These are phyloP conservation scores for Verticillium tricorpus DNA, from an alignment of 2,329 filamentous ascomycete genomes.

Conservation along the genomic window DNA sequence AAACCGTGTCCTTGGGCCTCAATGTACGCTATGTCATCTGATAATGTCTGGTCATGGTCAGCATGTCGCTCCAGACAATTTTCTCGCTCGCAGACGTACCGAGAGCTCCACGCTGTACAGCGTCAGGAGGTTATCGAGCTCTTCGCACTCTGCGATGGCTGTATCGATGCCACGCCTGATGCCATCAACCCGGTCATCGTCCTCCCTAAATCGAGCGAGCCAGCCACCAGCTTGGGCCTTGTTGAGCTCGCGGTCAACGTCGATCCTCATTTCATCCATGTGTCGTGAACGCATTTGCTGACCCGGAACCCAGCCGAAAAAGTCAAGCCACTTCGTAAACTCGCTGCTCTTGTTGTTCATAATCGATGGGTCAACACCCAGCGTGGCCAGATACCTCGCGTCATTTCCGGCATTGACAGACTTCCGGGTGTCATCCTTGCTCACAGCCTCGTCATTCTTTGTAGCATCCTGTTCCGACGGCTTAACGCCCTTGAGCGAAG, in stretches of 20 bases:
- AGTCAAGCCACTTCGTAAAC: slow-evolving; percentile 76
- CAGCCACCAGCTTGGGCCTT: slow-evolving; percentile 90
- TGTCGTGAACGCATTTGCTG: slow-evolving; percentile 69
- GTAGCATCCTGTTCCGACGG: slow-evolving; percentile 1
- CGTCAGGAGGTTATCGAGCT: slow-evolving; percentile 89
- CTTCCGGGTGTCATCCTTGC: slow-evolving; percentile 39
- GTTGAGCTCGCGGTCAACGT: slow-evolving; percentile 82
- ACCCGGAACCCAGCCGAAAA: slow-evolving; percentile 82
- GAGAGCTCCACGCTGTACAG: slow-evolving; percentile 92
- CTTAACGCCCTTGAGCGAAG: slow-evolving; percentile 27
- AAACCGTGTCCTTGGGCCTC: slow-evolving; percentile 95
- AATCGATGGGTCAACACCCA: slow-evolving; percentile 74
- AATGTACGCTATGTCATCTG: slow-evolving; percentile 94
- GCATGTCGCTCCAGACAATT: neutral
- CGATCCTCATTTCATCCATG: slow-evolving; percentile 74
- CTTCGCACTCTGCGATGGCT: slow-evolving; percentile 92
- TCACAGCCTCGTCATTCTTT: slow-evolving; percentile 17
- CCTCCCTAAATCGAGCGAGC: slow-evolving; percentile 77
- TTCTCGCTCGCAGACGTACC: slow-evolving; percentile 45
- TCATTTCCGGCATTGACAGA: slow-evolving; percentile 69
- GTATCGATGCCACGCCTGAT: slow-evolving; percentile 83
- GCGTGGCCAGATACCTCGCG: slow-evolving; percentile 68
- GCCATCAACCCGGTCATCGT: slow-evolving; percentile 83
- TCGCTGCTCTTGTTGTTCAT: slow-evolving; percentile 73
- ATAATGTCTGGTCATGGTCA: slow-evolving; percentile 62